These are phyloP conservation scores for Leptosphaerulina australis DNA, from an alignment of 2,329 filamentous ascomycete genomes.

Conservation along the genomic window DNA sequence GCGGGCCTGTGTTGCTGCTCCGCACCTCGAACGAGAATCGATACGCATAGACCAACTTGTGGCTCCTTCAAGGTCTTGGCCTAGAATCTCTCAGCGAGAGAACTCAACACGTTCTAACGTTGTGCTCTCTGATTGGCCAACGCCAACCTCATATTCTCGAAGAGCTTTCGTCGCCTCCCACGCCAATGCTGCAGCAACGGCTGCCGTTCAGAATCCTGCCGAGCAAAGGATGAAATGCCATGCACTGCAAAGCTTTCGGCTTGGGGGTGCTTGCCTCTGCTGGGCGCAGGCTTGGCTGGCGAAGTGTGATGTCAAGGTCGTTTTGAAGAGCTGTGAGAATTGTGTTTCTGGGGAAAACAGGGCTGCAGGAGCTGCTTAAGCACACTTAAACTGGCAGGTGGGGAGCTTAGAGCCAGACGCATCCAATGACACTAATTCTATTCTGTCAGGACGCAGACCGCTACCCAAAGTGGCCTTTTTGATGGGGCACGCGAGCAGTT, in stretches of 20 bases:
- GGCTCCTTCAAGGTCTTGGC: conserved; percentile 17
- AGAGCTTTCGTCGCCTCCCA: conserved; percentile 7
- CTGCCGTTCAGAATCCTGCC: neutral
- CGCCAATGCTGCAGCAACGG: conserved; percentile 8
- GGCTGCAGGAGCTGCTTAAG: conserved; percentile 5
- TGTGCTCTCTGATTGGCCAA: conserved; percentile 3
- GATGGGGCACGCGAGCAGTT: conserved; percentile 14
- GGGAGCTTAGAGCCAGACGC: conserved; percentile 3
- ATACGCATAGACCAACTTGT: conserved; percentile 4
- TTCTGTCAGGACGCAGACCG: conserved; percentile 12
- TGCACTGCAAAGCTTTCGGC: conserved; percentile 18
- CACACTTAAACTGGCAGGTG: conserved; percentile 4
- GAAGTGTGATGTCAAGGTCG: conserved; percentile 4
- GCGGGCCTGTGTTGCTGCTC: neutral
- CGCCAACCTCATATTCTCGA: neutral
- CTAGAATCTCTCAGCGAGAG: conserved; percentile 15
- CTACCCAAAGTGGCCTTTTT: conserved; percentile 6
- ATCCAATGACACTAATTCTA: conserved; percentile 2
- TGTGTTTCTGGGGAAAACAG: conserved; percentile 16
- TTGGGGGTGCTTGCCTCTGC: conserved; percentile 17
- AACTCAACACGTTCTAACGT: conserved; percentile 15
- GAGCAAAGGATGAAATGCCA: conserved; percentile 5
- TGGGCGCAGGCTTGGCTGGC: conserved; percentile 15
- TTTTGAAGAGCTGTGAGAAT: neutral
- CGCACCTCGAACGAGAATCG: conserved; percentile 3